Evolutionary conservation across 345 rosid genomes (phyloP).

Genomic region (Alliaria petiolata): DNA sequence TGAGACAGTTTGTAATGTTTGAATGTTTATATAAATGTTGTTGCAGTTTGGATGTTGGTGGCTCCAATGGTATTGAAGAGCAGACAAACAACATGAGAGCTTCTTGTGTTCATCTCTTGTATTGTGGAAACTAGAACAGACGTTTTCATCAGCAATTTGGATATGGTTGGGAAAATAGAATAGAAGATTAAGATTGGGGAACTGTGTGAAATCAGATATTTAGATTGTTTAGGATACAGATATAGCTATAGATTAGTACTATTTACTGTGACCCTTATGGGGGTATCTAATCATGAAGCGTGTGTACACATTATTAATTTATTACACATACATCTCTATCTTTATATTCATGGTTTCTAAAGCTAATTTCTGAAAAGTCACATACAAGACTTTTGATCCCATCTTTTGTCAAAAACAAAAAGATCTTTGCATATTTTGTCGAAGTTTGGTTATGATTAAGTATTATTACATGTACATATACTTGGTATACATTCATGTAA

Average conservation of each 20-base stretch:
- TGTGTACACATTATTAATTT: no score
- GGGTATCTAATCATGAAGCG: not conserved
- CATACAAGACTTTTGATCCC: no score
- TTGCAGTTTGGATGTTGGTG: slow-evolving; percentile 90
- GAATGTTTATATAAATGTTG: not conserved
- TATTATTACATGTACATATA: no score
- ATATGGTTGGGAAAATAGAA: not conserved
- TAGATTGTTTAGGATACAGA: not conserved
- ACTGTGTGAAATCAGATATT: not conserved
- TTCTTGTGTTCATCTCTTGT: not conserved
- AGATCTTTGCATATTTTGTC: no score
- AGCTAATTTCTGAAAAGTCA: no score
- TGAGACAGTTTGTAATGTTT: not conserved
- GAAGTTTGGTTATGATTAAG: no score
- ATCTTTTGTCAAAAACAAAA: no score
- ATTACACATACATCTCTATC: no score
- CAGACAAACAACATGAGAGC: slow-evolving; percentile 37
- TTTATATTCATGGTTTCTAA: not conserved
- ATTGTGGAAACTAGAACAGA: no score
- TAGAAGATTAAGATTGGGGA: not conserved
- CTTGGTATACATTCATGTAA: no score
- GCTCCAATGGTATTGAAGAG: slow-evolving; percentile 62
- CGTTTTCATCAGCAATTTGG: not conserved
- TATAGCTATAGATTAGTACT: not conserved
- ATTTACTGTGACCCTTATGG: not conserved